Evolutionary conservation across 2,329 filamentous ascomycete genomes (phyloP), one percentile per base, ranked within the genome.

Genomic region (Scortechinia acanthostroma): DNA sequence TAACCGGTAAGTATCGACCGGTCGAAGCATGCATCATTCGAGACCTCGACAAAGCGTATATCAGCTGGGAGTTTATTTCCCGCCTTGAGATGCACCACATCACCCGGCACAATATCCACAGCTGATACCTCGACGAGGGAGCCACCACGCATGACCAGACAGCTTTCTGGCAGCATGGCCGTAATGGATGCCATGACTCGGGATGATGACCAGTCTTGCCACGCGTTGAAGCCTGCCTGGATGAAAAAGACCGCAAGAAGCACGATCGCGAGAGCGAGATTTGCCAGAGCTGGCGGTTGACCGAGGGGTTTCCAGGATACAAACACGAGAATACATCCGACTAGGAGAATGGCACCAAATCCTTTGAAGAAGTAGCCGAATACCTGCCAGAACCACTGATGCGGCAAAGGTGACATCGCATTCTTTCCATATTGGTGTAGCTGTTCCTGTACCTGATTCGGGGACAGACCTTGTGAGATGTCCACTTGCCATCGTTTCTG

Each of bases 121-220:
- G 78, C 79, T 2, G 67, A 61, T 3, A 78, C 63, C 15, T 66
- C 69, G 1, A 65, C 54, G 49, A 74, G 66, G 3, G 58, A 54
- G 1, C 79, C 74, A 50, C 86, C 76, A 17, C 86, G 76, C 4
- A 85, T 62, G 4, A 86, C 71, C 21, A 81, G 66, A 53, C 82
- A 88, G 47, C 80, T 71, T 52, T 88, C 85, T 0, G 86, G 86
- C n/a, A 91, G 70, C 85, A 91, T 87, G 16, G 76, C 83, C 42
- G 82, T 86, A 57, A 91, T 91, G 0, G 83, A 88, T 16, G 80
- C 77, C 87, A 91, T 91, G 46, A 89, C 85, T 3, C 81, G 70
- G 1, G 77, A 84, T 0, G 83, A 86, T 2, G 84, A 88, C 77
- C 85, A 91, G 57, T 91, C 86, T 55, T 83, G 79, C 69, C 74